Percentiles rank a stretch among this genome's conserved stretches.
These are phyloP conservation scores for Ophiosphaerella korrae DNA, from an alignment of 2,329 filamentous ascomycete genomes.

Conservation along the genomic window DNA sequence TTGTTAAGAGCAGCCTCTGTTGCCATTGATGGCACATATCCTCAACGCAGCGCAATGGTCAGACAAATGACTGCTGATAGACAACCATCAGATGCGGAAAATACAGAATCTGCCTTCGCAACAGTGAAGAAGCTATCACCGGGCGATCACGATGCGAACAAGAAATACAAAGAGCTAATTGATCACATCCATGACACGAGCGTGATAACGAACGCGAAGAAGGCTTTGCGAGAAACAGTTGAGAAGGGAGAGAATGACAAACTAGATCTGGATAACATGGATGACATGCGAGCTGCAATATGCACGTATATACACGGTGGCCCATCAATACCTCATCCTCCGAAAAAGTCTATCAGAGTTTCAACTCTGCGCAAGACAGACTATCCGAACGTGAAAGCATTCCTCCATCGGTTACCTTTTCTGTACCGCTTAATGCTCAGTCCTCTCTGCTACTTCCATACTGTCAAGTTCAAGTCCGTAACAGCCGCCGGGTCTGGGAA, in stretches of 20 bases:
- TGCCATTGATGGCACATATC: slow-evolving; percentile 13
- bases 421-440: slow-evolving; percentile 55
- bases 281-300: slow-evolving; percentile 56
- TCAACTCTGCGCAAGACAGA: slow-evolving; percentile 55
- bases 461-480: slow-evolving; percentile 56
- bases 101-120: slow-evolving; percentile 44
- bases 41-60: slow-evolving; percentile 28
- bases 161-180: slow-evolving; percentile 51
- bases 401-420: slow-evolving; percentile 58
- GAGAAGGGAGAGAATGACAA: slow-evolving; percentile 33
- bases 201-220: slow-evolving; percentile 34
- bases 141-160: slow-evolving; percentile 51
- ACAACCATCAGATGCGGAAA: slow-evolving; percentile 35
- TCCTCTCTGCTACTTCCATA: slow-evolving; percentile 59
- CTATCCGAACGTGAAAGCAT: slow-evolving; percentile 48
- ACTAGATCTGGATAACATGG: slow-evolving; percentile 46
- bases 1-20: slow-evolving; percentile 51
- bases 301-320: slow-evolving; percentile 55
- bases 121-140: slow-evolving; percentile 52
- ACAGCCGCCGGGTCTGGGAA: slow-evolving; percentile 57
- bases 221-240: slow-evolving; percentile 28
- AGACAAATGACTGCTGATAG: slow-evolving; percentile 49
- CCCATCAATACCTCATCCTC: slow-evolving; percentile 59
- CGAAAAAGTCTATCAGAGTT: slow-evolving; percentile 54
- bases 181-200: slow-evolving; percentile 38